Evolutionary conservation across 306 rosid species (phyloP).

Genomic region (Coriaria nepalensis): DNA sequence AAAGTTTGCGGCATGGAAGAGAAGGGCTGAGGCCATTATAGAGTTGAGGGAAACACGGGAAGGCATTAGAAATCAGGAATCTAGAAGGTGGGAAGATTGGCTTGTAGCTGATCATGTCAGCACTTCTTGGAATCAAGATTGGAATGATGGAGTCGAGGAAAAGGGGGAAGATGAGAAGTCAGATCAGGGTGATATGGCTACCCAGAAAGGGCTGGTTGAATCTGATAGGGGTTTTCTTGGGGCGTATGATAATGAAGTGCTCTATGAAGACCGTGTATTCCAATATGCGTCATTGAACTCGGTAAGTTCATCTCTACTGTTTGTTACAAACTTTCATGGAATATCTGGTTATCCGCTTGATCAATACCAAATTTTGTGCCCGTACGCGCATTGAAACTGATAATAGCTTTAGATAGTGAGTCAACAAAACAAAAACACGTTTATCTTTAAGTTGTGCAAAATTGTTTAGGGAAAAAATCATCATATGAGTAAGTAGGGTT

Average conservation of each 20-base stretch:
- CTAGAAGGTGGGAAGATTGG: constrained; percentile 85
- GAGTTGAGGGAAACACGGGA: constrained; percentile 77
- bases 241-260: constrained; percentile 54
- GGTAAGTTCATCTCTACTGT: constrained; percentile 22
- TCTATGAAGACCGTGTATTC: constrained; percentile 87
- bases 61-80: constrained; percentile 45
- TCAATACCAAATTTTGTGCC: too few relatives aligned
- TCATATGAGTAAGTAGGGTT: too few relatives aligned
- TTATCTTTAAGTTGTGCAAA: too few relatives aligned
- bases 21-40: constrained; percentile 73
- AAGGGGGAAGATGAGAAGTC: constrained; percentile 18
- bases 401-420: too few relatives aligned
- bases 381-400: too few relatives aligned
- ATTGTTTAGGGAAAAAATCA: too few relatives aligned
- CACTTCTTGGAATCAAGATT: constrained; percentile 36
- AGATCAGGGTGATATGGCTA: constrained; percentile 19
- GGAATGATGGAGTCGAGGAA: constrained; percentile 30
- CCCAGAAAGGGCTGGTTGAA: constrained; percentile 39
- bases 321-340: constrained; percentile 1
- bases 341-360: neutral
- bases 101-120: constrained; percentile 17
- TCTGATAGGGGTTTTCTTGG: constrained; percentile 42
- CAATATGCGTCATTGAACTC: constrained; percentile 78
- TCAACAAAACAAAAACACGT: too few relatives aligned
- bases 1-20: constrained; percentile 86